Base-by-base conservation (phyloP, 768 basidiomycete genomes). In the Tylopilus subfusipes region DNA sequence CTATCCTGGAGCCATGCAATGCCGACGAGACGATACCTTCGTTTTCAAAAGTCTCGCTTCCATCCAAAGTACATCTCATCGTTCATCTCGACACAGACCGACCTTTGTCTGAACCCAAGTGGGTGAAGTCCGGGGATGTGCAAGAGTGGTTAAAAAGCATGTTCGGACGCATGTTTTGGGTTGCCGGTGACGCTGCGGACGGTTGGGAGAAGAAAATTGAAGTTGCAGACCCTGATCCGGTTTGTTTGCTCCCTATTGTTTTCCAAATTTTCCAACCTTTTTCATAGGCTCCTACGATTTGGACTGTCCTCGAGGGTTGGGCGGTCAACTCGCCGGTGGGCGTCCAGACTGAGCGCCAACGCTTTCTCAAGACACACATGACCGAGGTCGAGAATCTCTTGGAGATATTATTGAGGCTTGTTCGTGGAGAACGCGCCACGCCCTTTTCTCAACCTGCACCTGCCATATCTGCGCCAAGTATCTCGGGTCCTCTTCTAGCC, bases 141-240 rank as follows among this genome's bases (percentile, higher is more conserved):
- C 92, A 96, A 62, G 93, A 94, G 36, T 98, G 95, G 95, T 73
- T 92, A 62, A 83, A 84, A 69, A 90, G 82, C 62, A 90, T 91
- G 79, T 89, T 92, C 69, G 90, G 90, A 3, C 77, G 88, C 34
- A 89, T 89, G 85, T 90, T 90, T 65, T 90, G 88, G 88, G 85
- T 87, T 43, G 81, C 87, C 25, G 88, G 86, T 6, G 87, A 89
- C 50, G 88, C 85, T 13, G 83, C 85, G n/a, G 87, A 88, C 58
- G 88, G 90, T 10, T 99, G 97, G 97, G 88, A 90, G 72, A 93
- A 87, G 73, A 96, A 95, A 72, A 89, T 98, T 51, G 80, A 83
- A 36, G 89, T 98, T 22, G 81, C 83, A 27, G 95, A 98, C 76
- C 96, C 97, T 53, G 97, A 99, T 74, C 90, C 93, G 39, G 95